phyloP scores from a whole-genome alignment of 495 filamentous ascomycete species.

The Penicillium cosmopolitanum region DNA sequence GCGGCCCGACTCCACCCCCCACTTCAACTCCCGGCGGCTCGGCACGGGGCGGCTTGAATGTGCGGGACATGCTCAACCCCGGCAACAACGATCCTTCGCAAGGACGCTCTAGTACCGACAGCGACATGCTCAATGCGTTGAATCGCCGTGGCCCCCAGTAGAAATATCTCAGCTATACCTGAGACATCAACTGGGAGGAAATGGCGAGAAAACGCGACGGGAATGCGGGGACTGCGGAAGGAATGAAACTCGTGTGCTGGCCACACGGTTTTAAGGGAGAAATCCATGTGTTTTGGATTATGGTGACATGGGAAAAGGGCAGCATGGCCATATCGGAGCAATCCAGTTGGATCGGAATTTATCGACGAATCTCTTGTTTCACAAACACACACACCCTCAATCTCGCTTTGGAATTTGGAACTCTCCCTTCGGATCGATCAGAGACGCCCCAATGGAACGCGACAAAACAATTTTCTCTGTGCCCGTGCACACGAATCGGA shows the following conservation, averaged over 20 bases:
- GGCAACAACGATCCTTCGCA: constrained; percentile 36
- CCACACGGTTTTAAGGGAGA: constrained; percentile 29
- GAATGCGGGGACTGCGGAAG: constrained; percentile 18
- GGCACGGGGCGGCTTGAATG: constrained; percentile 53
- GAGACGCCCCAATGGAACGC: not conserved
- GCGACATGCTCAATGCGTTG: constrained; percentile 59
- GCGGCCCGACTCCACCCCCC: constrained; percentile 20
- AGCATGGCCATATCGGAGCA: constrained; percentile 17
- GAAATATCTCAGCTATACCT: not conserved
- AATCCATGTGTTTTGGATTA: constrained; percentile 25
- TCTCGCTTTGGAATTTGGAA: constrained; percentile 1
- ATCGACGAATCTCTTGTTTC: not conserved
- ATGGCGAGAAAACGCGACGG: constrained; percentile 12
- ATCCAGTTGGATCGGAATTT: not conserved
- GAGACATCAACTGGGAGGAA: not conserved
- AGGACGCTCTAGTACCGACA: constrained; percentile 57
- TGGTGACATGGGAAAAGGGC: constrained; percentile 13
- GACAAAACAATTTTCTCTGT: not conserved
- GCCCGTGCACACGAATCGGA: not conserved
- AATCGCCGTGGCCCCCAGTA: constrained; percentile 45
- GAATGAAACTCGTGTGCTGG: constrained; percentile 34
- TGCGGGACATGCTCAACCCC: constrained; percentile 56
- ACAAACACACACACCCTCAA: no score
- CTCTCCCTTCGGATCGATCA: not conserved
- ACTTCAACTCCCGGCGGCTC: constrained; percentile 42